Evolutionary conservation across 371 early-diverging fungal species (phyloP).

Genomic region (Apophysomyces elegans): DNA sequence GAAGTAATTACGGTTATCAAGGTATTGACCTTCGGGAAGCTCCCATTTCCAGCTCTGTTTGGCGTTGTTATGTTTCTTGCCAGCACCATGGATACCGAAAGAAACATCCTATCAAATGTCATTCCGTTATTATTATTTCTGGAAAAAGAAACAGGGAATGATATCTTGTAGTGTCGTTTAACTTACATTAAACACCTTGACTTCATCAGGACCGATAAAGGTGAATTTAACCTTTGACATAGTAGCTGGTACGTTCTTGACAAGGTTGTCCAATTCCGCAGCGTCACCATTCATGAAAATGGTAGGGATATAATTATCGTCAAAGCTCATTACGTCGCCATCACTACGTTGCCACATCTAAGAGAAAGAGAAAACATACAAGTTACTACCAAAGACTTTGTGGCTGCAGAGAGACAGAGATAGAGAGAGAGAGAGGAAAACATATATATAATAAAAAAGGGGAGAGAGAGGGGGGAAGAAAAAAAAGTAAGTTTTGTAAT

Average conservation of each 20-base stretch:
- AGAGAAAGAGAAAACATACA: too few relatives aligned
- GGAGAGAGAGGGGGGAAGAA: neutral
- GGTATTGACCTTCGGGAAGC: slow-evolving; percentile 33
- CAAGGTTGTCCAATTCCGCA: slow-evolving; percentile 32
- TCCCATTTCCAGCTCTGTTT: slow-evolving; percentile 60
- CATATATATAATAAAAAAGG: neutral
- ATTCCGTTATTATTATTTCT: neutral
- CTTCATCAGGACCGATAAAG: slow-evolving; percentile 51
- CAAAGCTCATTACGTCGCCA: slow-evolving; percentile 45
- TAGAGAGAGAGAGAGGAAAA: too few relatives aligned
- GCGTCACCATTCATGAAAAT: slow-evolving; percentile 47
- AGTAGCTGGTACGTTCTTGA: slow-evolving; percentile 35
- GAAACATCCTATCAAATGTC: slow-evolving; percentile 25
- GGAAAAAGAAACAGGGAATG: neutral
- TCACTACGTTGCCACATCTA: slow-evolving; percentile 49
- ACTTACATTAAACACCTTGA: slow-evolving; percentile 40
- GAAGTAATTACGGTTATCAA: slow-evolving; percentile 52
- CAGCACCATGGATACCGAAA: slow-evolving; percentile 60
- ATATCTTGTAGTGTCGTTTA: neutral
- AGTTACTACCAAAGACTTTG: too few relatives aligned
- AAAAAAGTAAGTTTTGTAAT: slow-evolving; percentile 15
- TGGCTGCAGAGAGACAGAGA: too few relatives aligned
- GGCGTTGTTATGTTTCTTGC: slow-evolving; percentile 57
- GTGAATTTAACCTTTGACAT: slow-evolving; percentile 39
- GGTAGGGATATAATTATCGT: slow-evolving; percentile 59